A percentile compares a stretch with the other conserved stretches of the same genome.
These are phyloP conservation scores for Tuber borchii DNA, from an alignment of 495 filamentous ascomycete species.

Conservation along the genomic window DNA sequence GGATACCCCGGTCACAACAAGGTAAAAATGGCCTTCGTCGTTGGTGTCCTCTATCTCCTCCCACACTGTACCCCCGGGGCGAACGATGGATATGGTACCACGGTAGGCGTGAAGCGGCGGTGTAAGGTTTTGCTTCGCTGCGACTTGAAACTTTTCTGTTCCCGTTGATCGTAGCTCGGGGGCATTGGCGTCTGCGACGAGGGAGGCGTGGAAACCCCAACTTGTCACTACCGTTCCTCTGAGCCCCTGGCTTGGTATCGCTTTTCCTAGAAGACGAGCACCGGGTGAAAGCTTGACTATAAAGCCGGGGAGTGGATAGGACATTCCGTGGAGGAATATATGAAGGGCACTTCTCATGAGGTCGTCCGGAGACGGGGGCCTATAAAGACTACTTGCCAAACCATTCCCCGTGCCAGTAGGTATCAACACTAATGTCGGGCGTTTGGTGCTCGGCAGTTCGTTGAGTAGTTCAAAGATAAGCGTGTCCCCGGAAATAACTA, in stretches of 20 bases:
- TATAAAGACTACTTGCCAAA: conserved; percentile 58
- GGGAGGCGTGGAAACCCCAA: conserved; percentile 78
- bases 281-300: conserved; percentile 60
- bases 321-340: conserved; percentile 52
- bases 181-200: conserved; percentile 86
- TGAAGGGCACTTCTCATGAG: conserved; percentile 43
- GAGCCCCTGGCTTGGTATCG: conserved; percentile 43
- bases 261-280: conserved; percentile 43
- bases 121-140: conserved; percentile 64
- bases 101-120: conserved; percentile 63
- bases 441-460: conserved; percentile 44
- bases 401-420: conserved; percentile 87
- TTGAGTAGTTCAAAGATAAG: conserved; percentile 75
- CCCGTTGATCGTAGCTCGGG: conserved; percentile 67
- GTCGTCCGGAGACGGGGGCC: conserved; percentile 42
- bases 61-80: conserved; percentile 2
- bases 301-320: conserved; percentile 52
- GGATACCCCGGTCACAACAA: conserved; percentile 66
- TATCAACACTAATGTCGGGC: conserved; percentile 58
- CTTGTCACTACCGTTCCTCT: conserved; percentile 76
- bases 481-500: conserved; percentile 82
- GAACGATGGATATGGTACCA: conserved; percentile 49
- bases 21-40: conserved; percentile 57
- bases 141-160: conserved; percentile 70
- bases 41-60: background rate